Percentiles rank a stretch among this genome's conserved stretches.
Evolutionary conservation across 805 yeast genomes (phyloP).

Genomic region (Wickerhamiella azyma): DNA sequence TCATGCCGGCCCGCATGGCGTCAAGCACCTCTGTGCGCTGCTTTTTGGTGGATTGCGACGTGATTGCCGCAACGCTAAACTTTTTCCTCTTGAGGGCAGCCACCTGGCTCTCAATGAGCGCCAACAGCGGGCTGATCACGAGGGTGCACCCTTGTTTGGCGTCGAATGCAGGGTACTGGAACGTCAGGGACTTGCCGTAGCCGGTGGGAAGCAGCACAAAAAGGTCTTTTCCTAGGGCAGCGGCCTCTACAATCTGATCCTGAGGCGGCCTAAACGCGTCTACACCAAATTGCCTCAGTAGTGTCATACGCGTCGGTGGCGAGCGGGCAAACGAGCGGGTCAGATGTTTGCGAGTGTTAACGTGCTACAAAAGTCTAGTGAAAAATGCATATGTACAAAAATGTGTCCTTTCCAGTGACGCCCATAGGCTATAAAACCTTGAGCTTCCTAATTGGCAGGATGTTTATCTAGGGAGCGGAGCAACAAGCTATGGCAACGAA

Average conservation of each 20-base stretch:
- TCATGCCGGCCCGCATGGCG: constrained; percentile 51
- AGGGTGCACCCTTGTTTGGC: constrained; percentile 52
- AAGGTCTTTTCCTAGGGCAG: constrained; percentile 52
- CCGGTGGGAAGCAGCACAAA: constrained; percentile 97
- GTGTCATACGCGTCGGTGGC: constrained; percentile 1
- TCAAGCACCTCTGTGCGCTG: constrained; percentile 50
- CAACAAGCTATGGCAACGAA: constrained; percentile 26
- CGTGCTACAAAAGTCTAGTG: background rate
- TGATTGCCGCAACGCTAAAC: constrained; percentile 73
- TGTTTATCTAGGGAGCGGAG: constrained; percentile 22
- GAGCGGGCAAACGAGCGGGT: background rate
- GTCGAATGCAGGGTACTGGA: constrained; percentile 83
- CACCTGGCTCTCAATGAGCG: constrained; percentile 95
- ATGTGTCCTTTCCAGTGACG: constrained; percentile 27
- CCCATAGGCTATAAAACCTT: constrained; percentile 21
- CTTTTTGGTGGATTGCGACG: constrained; percentile 52
- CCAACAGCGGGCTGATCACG: constrained; percentile 85
- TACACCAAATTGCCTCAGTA: constrained; percentile 15
- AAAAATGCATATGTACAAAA: background rate
- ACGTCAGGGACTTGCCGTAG: constrained; percentile 92
- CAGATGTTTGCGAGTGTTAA: too few relatives aligned
- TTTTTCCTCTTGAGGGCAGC: constrained; percentile 51
- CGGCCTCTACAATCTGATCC: constrained; percentile 17
- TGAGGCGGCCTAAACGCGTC: constrained; percentile 19
- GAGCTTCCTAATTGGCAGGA: constrained; percentile 28